Evolutionary conservation across 164 flowering plant genomes (phyloP), one percentile per base, ranked within the genome.

Genomic region (Magnolia officinalis): DNA sequence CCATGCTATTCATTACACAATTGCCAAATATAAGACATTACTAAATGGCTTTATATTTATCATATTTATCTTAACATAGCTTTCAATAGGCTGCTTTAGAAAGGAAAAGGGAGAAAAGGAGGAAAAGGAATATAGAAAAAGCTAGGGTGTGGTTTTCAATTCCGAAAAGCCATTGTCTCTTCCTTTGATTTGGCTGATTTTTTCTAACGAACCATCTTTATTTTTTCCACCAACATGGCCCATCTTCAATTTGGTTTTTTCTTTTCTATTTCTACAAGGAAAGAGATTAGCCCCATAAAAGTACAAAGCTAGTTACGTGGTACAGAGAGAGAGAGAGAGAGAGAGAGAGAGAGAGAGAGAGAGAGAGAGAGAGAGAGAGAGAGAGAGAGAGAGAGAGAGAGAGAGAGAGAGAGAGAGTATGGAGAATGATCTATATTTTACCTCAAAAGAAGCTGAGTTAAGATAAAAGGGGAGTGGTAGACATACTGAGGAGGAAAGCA

Each of bases 401-500:
- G 45, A 37, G 45, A 37, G 45, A 37, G 45, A 37, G 45, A 37
- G 45, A 37, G 45, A 26, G 8, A 11, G 10, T 0, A 55, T 55
- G 61, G 61, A 55, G 18, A 55, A 55, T 55, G 61, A 55, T 3
- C 61, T 11, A 16, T 55, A 55, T 55, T 55, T 55, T 55, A 8
- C 61, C 61, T 55, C 18, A 55, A 55, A 55, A 55, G 18, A 3
- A 55, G 18, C 16, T 11, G 18, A 55, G 3, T 55, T 55, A 11
- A 55, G 61, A 55, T 55, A 37, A 69, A 69, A 10, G 61, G 26
- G 23, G 75, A 51, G 69, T n/a, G 74, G 74, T 63, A 64, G 75
- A 74, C 75, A 74, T 37, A 74, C 24, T 74, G 68, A 74, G 61
- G 18, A 26, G 50, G 69, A 45, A 10, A 20, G 29, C 68, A 61